phyloP scores from a whole-genome alignment of 2,329 filamentous ascomycete genomes.

The Metarhizium humberi region DNA sequence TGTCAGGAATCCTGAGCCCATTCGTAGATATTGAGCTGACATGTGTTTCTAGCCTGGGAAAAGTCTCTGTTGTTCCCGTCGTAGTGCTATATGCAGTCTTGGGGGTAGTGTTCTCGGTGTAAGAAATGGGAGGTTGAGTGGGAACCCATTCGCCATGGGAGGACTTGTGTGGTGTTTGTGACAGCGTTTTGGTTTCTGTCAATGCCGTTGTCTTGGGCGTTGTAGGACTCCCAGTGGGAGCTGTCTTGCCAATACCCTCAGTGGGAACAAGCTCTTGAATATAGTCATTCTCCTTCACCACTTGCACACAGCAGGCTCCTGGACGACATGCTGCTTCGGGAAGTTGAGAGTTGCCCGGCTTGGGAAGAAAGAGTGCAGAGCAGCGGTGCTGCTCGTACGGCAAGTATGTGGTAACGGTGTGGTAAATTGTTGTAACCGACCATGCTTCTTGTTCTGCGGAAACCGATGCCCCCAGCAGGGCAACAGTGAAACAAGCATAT shows the following conservation, averaged over 20 bases:
- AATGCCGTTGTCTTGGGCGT: not conserved
- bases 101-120: no score
- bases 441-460: not conserved
- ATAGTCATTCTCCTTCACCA: not conserved
- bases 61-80: no score
- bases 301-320: not conserved
- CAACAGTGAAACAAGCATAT: not conserved
- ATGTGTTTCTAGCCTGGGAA: no score
- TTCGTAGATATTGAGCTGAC: no score
- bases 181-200: not conserved
- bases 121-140: no score
- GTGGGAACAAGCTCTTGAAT: not conserved
- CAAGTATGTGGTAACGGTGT: not conserved
- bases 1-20: no score
- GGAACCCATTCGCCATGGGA: no score
- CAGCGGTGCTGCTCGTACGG: not conserved
- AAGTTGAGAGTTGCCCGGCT: not conserved
- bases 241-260: not conserved
- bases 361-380: not conserved
- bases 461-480: not conserved
- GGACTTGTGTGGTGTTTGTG: no score
- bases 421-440: not conserved
- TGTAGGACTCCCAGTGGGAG: not conserved
- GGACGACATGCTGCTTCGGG: not conserved
- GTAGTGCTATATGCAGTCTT: no score